Evolutionary conservation across 768 basidiomycete species (phyloP).

Genomic region (Lentinula sp.): DNA sequence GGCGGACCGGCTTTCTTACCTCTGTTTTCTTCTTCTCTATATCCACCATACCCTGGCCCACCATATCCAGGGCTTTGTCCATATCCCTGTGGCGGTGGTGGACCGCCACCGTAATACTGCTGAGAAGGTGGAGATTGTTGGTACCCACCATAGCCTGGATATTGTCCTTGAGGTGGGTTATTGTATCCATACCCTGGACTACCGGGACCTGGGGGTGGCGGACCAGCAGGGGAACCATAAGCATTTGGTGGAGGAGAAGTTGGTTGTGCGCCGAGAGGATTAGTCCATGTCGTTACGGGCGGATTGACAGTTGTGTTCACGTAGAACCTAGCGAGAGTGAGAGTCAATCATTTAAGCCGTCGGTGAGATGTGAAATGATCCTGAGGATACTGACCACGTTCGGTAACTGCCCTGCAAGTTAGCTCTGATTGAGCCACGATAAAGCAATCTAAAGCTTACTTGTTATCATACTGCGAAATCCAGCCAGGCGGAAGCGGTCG

Average conservation of each 20-base stretch:
- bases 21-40: conserved; percentile 15
- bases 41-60: conserved; percentile 7
- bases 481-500: conserved; percentile 63
- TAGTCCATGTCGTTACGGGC: conserved; percentile 62
- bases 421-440: conserved; percentile 5
- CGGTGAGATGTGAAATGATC: not conserved
- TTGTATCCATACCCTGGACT: conserved; percentile 18
- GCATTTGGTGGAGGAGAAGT: conserved; percentile 27
- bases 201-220: conserved; percentile 6
- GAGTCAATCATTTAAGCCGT: not conserved
- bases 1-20: conserved; percentile 13
- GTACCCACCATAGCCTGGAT: conserved; percentile 17
- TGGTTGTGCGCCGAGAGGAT: conserved; percentile 53
- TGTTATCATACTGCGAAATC: conserved; percentile 59
- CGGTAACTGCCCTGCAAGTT: conserved; percentile 43
- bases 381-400: conserved; percentile 44
- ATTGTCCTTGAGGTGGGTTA: conserved; percentile 20
- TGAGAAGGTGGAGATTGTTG: conserved; percentile 19
- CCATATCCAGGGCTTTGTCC: conserved; percentile 10
- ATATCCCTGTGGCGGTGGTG: conserved; percentile 15
- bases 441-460: conserved; percentile 37
- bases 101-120: conserved; percentile 15
- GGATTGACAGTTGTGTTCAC: conserved; percentile 61
- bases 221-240: conserved; percentile 28
- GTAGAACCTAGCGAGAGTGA: conserved; percentile 53